Base-by-base conservation (phyloP, 2,329 filamentous ascomycete genomes). In the Pleoardoris graminearum region DNA sequence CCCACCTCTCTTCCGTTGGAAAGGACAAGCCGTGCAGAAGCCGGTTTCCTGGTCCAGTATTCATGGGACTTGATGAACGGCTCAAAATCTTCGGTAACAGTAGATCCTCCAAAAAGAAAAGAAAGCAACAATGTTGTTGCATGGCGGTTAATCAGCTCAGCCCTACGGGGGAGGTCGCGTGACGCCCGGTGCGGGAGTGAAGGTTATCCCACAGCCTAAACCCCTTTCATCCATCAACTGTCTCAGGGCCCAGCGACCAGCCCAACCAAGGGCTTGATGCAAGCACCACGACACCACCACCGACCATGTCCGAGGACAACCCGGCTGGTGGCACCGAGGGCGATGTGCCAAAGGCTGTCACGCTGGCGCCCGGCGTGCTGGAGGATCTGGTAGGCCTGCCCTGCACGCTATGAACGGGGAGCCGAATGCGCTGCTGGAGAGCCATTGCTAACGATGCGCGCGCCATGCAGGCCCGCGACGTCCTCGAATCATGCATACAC, bases 401-500 rank as follows among this genome's bases (percentile, higher is more conserved):
- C 27, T n/a, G n/a, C 47, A 25, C 30, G 29, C 50, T 45, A 43
- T 50, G 19, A 19, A 25, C 42, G 25, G 25, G 36, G 49, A 32
- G 44, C 50, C 38, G 43, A 50, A 53, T 17, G n/a, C 23, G 48
- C 51, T 43, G 55, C 54, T 36, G 27, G 48, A 51, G 46, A 54
- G 62, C 60, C 53, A 62, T 60, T 63, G 66, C 66, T 69, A 62
- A 69, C 46, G 42, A 37, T 48, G 50, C 30, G 32, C 36, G 48
- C 42, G 35, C 25, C 41, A 23, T 46, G 30, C 47, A 73, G 72
- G 72, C 69, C 7, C 62, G 53, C 33, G 62, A 69, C 25, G 82
- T 93, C 54, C 80, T 93, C 66, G 87, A 91, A 66, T 88, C 92
- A 67, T 75, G 87, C 50, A 77, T 93, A 56, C 85, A 88, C 77